Conservation (phyloP, 2,329 filamentous ascomycete species). For the Cytospora mali region DNA sequence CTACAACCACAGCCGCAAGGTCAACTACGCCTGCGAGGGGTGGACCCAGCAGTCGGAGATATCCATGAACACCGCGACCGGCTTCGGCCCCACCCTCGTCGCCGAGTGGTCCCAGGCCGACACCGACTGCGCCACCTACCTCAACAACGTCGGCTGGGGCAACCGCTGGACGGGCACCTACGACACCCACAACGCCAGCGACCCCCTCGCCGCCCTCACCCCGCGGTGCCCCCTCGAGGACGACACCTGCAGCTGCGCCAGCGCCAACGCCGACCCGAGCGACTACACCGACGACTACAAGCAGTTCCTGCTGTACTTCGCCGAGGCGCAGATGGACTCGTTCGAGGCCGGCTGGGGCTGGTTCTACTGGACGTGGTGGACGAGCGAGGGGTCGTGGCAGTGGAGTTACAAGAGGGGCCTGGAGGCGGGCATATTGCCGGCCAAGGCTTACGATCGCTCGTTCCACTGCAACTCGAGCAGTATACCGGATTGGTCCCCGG, state of each 20-base stretch:
- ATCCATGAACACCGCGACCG: conserved; percentile 72
- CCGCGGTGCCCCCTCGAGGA: conserved; percentile 74
- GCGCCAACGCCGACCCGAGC: conserved; percentile 73
- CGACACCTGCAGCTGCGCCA: conserved; percentile 69
- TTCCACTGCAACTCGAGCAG: conserved; percentile 64
- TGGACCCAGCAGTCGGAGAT: conserved; percentile 80
- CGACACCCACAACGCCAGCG: conserved; percentile 62
- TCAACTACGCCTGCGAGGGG: conserved; percentile 82
- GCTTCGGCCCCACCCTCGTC: conserved; percentile 91
- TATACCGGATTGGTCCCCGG: conserved; percentile 56
- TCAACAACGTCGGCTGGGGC: conserved; percentile 89
- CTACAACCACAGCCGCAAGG: conserved; percentile 78
- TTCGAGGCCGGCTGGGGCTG: conserved; percentile 95
- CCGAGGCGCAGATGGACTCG: conserved; percentile 91
- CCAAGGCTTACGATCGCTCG: conserved; percentile 69
- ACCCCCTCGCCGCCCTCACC: conserved; percentile 59
- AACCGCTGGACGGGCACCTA: conserved; percentile 92
- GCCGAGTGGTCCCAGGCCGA: conserved; percentile 98
- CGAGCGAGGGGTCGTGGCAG: conserved; percentile 61
- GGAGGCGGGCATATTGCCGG: conserved; percentile 76
- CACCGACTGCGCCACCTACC: conserved; percentile 83
- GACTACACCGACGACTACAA: conserved; percentile 77
- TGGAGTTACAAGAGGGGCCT: conserved; percentile 91
- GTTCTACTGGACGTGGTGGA: conserved; percentile 90
- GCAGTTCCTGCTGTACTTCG: conserved; percentile 83